Base-by-base conservation (phyloP, 306 rosid genomes). In the Cicer cuneatum region DNA sequence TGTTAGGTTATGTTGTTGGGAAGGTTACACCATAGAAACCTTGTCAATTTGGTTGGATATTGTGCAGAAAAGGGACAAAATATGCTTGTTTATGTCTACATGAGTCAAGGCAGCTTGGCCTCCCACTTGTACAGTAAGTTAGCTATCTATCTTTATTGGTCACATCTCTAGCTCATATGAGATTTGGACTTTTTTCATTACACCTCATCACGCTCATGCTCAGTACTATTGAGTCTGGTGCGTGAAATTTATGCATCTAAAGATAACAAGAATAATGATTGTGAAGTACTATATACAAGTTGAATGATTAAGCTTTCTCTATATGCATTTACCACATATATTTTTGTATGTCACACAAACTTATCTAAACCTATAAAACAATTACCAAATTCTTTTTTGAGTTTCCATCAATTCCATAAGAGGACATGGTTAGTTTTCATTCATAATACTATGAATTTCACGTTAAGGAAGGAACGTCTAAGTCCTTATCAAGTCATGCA, bases 21-120 rank as follows among this genome's bases (percentile, higher is more conserved):
- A 75, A 92, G 99, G 82, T 87, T 95, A 73, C 99, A 95, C 84
- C 99, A 95, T 74, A 83, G 98, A 48, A 95, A 95, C 83, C 89
- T 95, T 33, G 97, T 92, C 80, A 92, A 95, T 83, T 87, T 95
- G 91, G 80, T 95, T 3, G 97, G 99, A 43, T 95, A 87, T 77
- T 92, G 98, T 81, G 96, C 96, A 56, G 99, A 95, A 70, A 95
- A 89, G 76, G 89, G 92, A 47, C 99, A 92, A 54, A 90, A 89
- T 76, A 95, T 95, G 78, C 99, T 95, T 83, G 57, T 95, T 21
- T 95, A 95, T 51, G 96, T 95, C 57, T 95, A 84, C 79, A 95
- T 95, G 99, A 87, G 90, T 78, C 81, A 95, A 76, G 99, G 98
- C 83, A 89, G 82, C 75, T 86, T 95, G 83, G 98, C 98, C 65